Percentiles rank a stretch among this genome's conserved stretches.
Conservation (phyloP, 129 eudicot genomes). For the Lactuca sativa region DNA sequence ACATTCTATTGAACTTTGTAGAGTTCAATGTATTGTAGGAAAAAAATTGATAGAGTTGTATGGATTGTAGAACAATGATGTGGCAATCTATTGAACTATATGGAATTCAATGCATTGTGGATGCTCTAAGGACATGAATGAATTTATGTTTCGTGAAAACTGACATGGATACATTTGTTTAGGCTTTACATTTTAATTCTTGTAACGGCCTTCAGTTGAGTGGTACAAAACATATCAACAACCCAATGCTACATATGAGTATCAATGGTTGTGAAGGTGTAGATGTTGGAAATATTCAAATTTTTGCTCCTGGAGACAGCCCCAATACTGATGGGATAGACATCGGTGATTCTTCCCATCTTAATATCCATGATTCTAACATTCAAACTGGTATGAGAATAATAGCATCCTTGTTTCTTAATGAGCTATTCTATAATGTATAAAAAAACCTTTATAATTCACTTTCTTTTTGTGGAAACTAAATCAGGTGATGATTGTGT, state of each 20-base stretch:
- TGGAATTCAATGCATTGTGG: too few species aligned
- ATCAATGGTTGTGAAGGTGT: constrained; percentile 4
- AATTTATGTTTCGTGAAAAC: background rate
- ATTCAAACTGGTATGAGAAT: constrained; percentile 28
- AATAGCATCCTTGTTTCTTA: background rate
- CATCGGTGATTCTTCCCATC: constrained; percentile 18
- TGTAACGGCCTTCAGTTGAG: constrained; percentile 22
- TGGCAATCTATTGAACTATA: too few species aligned
- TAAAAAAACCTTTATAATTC: background rate
- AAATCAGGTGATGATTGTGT: constrained; percentile 29
- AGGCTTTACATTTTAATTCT: constrained; percentile 19
- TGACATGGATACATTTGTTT: background rate
- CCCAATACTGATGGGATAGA: constrained; percentile 1
- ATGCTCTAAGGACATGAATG: too few species aligned
- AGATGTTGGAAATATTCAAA: constrained; percentile 15
- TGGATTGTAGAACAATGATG: too few species aligned
- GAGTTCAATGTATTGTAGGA: too few species aligned
- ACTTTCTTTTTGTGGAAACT: background rate
- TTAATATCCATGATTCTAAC: constrained; percentile 22
- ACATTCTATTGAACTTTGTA: too few species aligned
- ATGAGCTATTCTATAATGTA: background rate
- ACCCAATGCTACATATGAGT: constrained; percentile 25
- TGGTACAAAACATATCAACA: constrained; percentile 22
- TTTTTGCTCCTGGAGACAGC: constrained; percentile 27
- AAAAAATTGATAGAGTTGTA: too few species aligned